These are phyloP conservation scores for Hyaloperonospora brassicae DNA, from an alignment of 352 stramenopile genomes.

Conservation along the genomic window DNA sequence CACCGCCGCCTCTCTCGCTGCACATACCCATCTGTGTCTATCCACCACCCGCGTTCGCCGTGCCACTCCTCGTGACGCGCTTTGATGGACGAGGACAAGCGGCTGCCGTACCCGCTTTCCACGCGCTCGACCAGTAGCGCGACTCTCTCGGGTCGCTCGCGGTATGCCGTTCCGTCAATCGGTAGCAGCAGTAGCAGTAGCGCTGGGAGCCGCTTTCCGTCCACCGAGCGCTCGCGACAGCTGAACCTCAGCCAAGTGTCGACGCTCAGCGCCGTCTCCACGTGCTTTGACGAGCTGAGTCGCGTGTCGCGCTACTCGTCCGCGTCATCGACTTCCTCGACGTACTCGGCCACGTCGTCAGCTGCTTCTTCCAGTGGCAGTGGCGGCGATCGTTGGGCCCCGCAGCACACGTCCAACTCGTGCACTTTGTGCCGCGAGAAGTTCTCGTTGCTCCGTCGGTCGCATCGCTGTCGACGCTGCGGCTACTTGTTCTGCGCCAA, in stretches of 20 bases:
- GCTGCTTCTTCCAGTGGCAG: slow-evolving; percentile 23
- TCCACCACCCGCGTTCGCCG: no score
- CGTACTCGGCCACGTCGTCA: slow-evolving; percentile 28
- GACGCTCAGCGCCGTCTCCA: slow-evolving; percentile 16
- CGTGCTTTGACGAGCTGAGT: slow-evolving; percentile 39
- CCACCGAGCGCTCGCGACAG: slow-evolving; percentile 35
- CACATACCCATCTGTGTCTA: no score
- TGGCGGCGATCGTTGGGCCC: slow-evolving; percentile 53
- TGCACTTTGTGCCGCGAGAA: slow-evolving; percentile 76
- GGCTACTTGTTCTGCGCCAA: slow-evolving; percentile 79
- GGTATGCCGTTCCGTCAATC: slow-evolving; percentile 1
- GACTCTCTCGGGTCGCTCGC: slow-evolving; percentile 23
- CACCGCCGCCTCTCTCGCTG: no score
- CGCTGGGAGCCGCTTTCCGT: slow-evolving; percentile 18
- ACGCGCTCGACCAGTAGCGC: slow-evolving; percentile 26
- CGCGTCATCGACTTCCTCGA: slow-evolving; percentile 26
- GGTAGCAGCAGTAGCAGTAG: slow-evolving; percentile 9
- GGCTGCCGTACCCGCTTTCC: slow-evolving; percentile 16
- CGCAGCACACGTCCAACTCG: slow-evolving; percentile 57
- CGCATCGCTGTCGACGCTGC: slow-evolving; percentile 72
- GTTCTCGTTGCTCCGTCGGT: slow-evolving; percentile 74
- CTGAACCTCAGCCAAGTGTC: slow-evolving; percentile 42
- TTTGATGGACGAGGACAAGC: slow-evolving; percentile 35
- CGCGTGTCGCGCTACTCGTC: slow-evolving; percentile 59
- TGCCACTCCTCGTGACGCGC: background rate